Evolutionary conservation across 176 grass and related monocot species (phyloP), one percentile per base, ranked within the genome.

Genomic region (Aegilops umbellulata): DNA sequence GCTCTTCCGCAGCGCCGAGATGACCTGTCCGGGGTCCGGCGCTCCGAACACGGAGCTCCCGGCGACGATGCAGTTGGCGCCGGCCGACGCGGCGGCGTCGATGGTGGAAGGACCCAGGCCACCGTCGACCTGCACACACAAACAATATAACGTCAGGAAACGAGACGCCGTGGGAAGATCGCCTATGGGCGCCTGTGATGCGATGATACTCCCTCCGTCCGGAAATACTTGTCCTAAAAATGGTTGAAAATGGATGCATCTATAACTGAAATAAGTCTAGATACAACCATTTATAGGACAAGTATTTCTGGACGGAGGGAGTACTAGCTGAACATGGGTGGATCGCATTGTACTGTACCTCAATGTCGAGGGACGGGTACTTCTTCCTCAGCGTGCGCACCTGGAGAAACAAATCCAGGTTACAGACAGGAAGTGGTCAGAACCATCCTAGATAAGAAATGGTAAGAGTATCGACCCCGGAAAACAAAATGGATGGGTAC

Each of bases 41-140:
- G 88, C 92, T 23, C 92, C 89, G 83, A 99, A 99, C 65, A 99
- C 75, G 11, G 97, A 99, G 83, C 97, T 99, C 49, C 97, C 97
- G 16, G 97, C 97, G 8, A 99, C 97, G n/a, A 99, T 96, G 80
- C 92, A 95, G 63, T 99, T 99, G 77, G 97, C 97, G 13, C 97
- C 97, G 7, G 97, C 94, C 0, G 88, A 88, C 69, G 94, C 90
- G 2, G 97, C 97, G 7, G 51, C 34, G 44, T 91, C 88, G 11
- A 99, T 96, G 69, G 97, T 99, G 41, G 90, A 95, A 82, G 97
- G 97, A 8, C 97, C 97, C 82, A 99, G 80, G 10, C 97, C 97
- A 25, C 97, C 97, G 74, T 99, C 97, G 2, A 96, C 97, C 94
- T 99, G 74, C 79, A 58, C 53, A 41, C 39, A 42, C 39, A 10